Evolutionary conservation across 2,329 filamentous ascomycete genomes (phyloP).

Genomic region (Phoma sp.): DNA sequence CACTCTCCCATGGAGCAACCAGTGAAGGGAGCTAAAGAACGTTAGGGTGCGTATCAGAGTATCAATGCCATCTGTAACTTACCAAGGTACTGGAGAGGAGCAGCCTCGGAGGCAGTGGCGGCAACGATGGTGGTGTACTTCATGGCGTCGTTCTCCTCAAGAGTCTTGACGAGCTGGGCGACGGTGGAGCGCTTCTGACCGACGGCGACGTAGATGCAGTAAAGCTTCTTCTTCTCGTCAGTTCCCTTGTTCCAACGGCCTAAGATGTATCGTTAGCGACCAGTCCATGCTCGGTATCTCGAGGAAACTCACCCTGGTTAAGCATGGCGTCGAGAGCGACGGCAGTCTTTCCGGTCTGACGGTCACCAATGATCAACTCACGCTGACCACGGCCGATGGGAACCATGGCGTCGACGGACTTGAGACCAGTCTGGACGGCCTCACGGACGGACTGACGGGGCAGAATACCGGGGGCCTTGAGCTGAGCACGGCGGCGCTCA

Average conservation of each 20-base stretch:
- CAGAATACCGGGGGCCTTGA: conserved; percentile 98
- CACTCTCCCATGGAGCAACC: conserved; percentile 54
- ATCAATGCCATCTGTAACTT: too few species aligned
- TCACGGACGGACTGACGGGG: conserved; percentile 97
- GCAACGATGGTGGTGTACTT: conserved; percentile 95
- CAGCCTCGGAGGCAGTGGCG: conserved; percentile 93
- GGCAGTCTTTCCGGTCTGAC: conserved; percentile 99
- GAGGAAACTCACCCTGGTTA: conserved; percentile 82
- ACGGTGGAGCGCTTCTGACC: conserved; percentile 99
- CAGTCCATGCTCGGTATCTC: too few species aligned
- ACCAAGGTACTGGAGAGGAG: conserved; percentile 89
- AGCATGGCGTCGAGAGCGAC: conserved; percentile 97
- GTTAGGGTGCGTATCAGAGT: too few species aligned
- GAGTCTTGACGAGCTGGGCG: conserved; percentile 98
- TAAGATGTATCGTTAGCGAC: too few species aligned
- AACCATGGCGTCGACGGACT: conserved; percentile 99
- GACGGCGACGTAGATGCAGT: conserved; percentile 98
- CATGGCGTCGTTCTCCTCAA: conserved; percentile 99
- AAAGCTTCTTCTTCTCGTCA: conserved; percentile 98
- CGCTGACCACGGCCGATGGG: conserved; percentile 99
- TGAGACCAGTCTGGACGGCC: conserved; percentile 98
- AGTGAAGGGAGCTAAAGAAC: conserved; percentile 88
- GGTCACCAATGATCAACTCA: conserved; percentile 99
- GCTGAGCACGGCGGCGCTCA: conserved; percentile 92
- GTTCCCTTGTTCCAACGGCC: conserved; percentile 79